phyloP scores from a whole-genome alignment of 2,329 filamentous ascomycete species.

The Trichoderma simmonsii region DNA sequence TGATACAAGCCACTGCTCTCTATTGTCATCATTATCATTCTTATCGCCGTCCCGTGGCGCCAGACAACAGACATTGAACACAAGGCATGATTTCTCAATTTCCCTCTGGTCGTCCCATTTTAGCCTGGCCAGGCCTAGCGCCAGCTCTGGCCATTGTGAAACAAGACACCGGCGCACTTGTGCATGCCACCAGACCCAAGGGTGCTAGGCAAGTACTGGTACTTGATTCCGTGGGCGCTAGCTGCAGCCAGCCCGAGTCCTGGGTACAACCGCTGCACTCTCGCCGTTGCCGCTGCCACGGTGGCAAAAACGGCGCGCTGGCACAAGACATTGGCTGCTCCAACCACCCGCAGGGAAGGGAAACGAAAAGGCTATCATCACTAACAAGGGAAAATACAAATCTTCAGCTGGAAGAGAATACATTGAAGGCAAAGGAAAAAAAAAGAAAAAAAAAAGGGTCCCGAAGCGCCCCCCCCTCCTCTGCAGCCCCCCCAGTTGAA shows the following conservation, averaged over 20 bases:
- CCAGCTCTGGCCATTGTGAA: conserved; percentile 28
- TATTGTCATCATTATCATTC: background rate
- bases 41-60: background rate
- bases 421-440: background rate
- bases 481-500: conserved; percentile 7
- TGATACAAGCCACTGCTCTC: background rate
- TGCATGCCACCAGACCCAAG: background rate
- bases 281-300: background rate
- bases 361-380: background rate
- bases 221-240: background rate
- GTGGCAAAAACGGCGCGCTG: background rate
- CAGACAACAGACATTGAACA: background rate
- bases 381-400: background rate
- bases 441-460: conserved; percentile 1
- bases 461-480: conserved; percentile 6
- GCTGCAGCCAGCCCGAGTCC: background rate
- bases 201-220: background rate
- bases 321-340: background rate
- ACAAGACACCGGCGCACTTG: conserved; percentile 22
- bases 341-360: background rate
- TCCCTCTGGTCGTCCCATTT: conserved; percentile 3
- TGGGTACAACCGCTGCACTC: background rate
- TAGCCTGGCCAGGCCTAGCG: conserved; percentile 23
- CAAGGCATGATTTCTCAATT: background rate
- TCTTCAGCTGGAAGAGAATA: background rate